Conservation (phyloP, 345 rosid species). For the Passiflora organensis region DNA sequence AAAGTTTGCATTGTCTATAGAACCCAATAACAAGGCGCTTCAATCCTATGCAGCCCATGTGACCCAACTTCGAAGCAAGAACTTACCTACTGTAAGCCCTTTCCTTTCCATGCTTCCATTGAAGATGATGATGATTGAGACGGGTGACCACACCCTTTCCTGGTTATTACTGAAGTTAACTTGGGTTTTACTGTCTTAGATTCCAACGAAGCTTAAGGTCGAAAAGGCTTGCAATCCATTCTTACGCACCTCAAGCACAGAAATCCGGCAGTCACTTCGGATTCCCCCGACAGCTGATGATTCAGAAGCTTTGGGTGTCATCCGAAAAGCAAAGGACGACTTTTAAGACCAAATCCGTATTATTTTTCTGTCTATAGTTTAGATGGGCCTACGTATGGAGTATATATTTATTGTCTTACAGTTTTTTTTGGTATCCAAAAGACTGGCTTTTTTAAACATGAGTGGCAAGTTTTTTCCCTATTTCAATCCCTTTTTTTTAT, state of each 20-base stretch:
- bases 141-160: no score
- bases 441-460: no score
- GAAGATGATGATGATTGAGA: no score
- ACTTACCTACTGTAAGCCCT: no score
- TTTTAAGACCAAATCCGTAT: constrained; percentile 32
- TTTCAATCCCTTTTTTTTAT: no score
- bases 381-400: background rate
- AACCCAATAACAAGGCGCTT: constrained; percentile 85
- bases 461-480: no score
- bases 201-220: constrained; percentile 67
- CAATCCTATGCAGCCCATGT: constrained; percentile 71
- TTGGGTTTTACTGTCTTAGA: constrained; percentile 31
- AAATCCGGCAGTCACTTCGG: constrained; percentile 52
- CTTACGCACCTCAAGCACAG: constrained; percentile 64
- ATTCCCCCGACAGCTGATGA: constrained; percentile 63
- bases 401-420: no score
- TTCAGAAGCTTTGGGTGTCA: constrained; percentile 60
- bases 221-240: constrained; percentile 94
- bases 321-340: constrained; percentile 72
- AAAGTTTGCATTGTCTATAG: constrained; percentile 85
- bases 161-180: background rate
- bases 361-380: background rate
- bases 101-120: no score
- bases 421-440: no score
- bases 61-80: constrained; percentile 74